These are phyloP conservation scores for Cercospora janseana DNA, from an alignment of 2,329 filamentous ascomycete species.

Conservation along the genomic window DNA sequence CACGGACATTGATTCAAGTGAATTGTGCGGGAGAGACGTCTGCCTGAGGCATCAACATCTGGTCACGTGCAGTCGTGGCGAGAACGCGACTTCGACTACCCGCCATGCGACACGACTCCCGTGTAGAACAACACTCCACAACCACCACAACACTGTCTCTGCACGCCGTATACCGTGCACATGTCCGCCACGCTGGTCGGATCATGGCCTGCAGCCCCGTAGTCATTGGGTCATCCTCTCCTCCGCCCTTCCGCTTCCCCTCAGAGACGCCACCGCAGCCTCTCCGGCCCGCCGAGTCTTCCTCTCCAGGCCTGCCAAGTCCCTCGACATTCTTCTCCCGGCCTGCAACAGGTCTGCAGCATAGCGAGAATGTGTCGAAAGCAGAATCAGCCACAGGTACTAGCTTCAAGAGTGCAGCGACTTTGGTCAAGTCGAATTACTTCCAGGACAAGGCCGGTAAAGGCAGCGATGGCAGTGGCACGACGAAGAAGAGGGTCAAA, in stretches of 20 bases:
- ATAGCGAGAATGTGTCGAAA: slow-evolving; percentile 7
- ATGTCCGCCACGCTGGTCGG: neutral
- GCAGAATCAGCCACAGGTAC: slow-evolving; percentile 8
- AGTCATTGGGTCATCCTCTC: slow-evolving; percentile 29
- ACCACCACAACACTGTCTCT: neutral
- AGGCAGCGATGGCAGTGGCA: slow-evolving; percentile 4
- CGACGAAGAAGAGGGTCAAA: neutral
- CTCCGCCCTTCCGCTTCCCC: slow-evolving; percentile 20
- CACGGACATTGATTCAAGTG: neutral
- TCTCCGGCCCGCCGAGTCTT: slow-evolving; percentile 14
- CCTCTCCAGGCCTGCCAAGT: slow-evolving; percentile 24
- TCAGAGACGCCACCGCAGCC: slow-evolving; percentile 23
- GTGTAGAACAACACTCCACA: neutral
- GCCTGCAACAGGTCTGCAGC: slow-evolving; percentile 3
- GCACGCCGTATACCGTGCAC: neutral
- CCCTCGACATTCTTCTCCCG: slow-evolving; percentile 21
- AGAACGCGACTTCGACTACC: slow-evolving; percentile 1
- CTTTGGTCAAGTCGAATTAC: slow-evolving; percentile 9
- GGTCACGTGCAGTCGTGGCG: slow-evolving; percentile 2
- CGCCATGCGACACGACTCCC: neutral
- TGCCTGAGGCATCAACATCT: neutral
- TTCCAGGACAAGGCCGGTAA: slow-evolving; percentile 1
- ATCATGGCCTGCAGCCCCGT: slow-evolving; percentile 24
- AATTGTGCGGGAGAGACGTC: neutral
- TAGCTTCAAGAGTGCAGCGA: slow-evolving; percentile 22